Evolutionary conservation across 2,329 filamentous ascomycete genomes (phyloP), one percentile per base, ranked within the genome.

Genomic region (Epichloe sibirici): DNA sequence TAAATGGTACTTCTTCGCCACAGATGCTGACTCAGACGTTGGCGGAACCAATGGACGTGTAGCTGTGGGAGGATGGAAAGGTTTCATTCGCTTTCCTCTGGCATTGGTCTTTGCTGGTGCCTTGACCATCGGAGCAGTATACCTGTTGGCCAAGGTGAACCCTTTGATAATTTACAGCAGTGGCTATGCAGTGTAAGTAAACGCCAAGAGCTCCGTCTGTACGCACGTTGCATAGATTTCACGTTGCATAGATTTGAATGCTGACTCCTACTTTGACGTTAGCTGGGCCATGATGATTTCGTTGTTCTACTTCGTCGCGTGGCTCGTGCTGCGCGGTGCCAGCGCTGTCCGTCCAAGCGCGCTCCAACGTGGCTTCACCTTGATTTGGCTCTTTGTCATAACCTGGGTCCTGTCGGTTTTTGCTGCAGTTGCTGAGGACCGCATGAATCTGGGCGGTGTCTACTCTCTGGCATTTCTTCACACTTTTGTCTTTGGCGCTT

Each of bases 91-190:
- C 37, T 93, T 89, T 58, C 90, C 90, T 0, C 71, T 95, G 48
- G 81, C 89, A 1, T 74, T 95, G 42, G 63, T 77, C 21, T 74
- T 88, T 37, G 78, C 90, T 0, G 80, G 78, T 1, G 82, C 76
- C 0, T 71, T 86, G n/a, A 81, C 86, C 0, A 66, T 94, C 25
- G 87, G 81, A 0, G 74, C 88, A 17, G 85, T 87, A 1, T 86
- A 86, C 59, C 69, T 97, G 49, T 62, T 95, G 43, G 79, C 80
- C 39, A 94, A 93, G 66, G 71, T 91, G 63, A 97, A 97, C 63
- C 90, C 91, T 1, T 79, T 88, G 61, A 89, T 97, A 60, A 74
- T 93, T n/a, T 93, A 96, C 70, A 90, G 88, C 69, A 94, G 86
- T 61, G 78, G 83, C 47, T 97, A 93, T 65, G 77, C 87, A 5